A percentile compares a stretch with the other conserved stretches of the same genome.
phyloP scores from a whole-genome alignment of 2,329 filamentous ascomycete species.

The Aspergillus melleus region DNA sequence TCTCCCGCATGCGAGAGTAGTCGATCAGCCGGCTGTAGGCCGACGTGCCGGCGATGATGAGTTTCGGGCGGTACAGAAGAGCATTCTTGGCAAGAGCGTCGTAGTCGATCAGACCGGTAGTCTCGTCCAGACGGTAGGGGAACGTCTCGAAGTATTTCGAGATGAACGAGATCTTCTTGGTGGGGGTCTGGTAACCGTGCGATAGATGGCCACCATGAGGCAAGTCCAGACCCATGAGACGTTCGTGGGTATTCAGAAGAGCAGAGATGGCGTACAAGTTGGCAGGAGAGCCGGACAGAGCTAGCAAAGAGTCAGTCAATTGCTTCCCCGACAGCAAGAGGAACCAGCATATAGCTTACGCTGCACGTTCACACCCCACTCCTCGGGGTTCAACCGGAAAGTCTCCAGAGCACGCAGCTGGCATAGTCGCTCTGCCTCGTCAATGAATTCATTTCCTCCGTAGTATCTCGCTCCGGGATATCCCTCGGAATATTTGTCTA shows the following conservation, averaged over 20 bases:
- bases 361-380: constrained; percentile 98
- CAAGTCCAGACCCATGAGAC: constrained; percentile 94
- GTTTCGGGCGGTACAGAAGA: constrained; percentile 89
- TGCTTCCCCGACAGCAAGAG: constrained; percentile 1
- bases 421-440: constrained; percentile 83
- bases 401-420: constrained; percentile 86
- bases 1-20: constrained; percentile 93
- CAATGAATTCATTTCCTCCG: constrained; percentile 94
- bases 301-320: constrained; percentile 30
- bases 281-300: constrained; percentile 75
- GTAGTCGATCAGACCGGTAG: constrained; percentile 95
- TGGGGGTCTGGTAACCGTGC: constrained; percentile 96
- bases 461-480: constrained; percentile 97
- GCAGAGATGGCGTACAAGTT: constrained; percentile 88
- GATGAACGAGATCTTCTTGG: constrained; percentile 94
- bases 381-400: constrained; percentile 76
- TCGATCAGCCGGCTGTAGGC: constrained; percentile 98
- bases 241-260: constrained; percentile 91
- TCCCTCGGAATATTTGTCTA: constrained; percentile 97
- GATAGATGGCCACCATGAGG: constrained; percentile 92
- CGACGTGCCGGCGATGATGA: constrained; percentile 93
- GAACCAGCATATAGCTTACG: constrained; percentile 50
- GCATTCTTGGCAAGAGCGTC: constrained; percentile 88
- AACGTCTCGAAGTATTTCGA: constrained; percentile 99
- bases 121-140: constrained; percentile 77